Conservation (phyloP, 2,329 filamentous ascomycete genomes). For the Neoascochyta sp. region DNA sequence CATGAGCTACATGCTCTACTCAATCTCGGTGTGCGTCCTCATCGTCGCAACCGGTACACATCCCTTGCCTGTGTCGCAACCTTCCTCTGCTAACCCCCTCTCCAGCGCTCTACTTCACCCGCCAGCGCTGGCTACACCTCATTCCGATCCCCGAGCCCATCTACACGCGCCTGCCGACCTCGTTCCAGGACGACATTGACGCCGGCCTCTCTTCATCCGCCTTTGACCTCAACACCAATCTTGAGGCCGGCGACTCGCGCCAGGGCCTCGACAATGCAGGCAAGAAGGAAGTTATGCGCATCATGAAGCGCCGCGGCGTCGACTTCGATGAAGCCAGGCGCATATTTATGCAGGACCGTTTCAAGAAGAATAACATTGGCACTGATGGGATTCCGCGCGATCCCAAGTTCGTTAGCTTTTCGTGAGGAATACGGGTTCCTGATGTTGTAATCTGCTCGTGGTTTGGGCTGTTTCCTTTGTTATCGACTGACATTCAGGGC, state of each 20-base stretch:
- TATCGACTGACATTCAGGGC: no score
- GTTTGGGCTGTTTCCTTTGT: not conserved
- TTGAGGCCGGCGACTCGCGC: constrained; percentile 73
- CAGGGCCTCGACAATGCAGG: constrained; percentile 74
- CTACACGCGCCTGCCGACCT: constrained; percentile 73
- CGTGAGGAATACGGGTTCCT: no score
- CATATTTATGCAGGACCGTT: constrained; percentile 79
- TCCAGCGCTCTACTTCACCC: constrained; percentile 75
- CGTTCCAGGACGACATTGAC: constrained; percentile 82
- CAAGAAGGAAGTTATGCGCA: constrained; percentile 77
- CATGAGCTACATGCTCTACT: constrained; percentile 82
- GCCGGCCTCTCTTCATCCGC: constrained; percentile 76
- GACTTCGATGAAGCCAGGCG: constrained; percentile 88
- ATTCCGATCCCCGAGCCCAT: constrained; percentile 62
- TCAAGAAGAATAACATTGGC: constrained; percentile 83
- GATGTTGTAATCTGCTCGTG: no score
- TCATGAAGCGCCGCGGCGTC: constrained; percentile 84
- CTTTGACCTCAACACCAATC: constrained; percentile 79
- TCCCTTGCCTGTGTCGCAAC: constrained; percentile 4
- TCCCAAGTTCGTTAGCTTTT: constrained; percentile 95
- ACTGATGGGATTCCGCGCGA: constrained; percentile 83
- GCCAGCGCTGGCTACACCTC: constrained; percentile 69
- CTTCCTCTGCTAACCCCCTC: constrained; percentile 13
- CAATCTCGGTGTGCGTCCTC: constrained; percentile 67
- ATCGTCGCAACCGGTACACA: constrained; percentile 63